Evolutionary conservation across 164 flowering plant species (phyloP).

Genomic region (Umbilicus rupestris): DNA sequence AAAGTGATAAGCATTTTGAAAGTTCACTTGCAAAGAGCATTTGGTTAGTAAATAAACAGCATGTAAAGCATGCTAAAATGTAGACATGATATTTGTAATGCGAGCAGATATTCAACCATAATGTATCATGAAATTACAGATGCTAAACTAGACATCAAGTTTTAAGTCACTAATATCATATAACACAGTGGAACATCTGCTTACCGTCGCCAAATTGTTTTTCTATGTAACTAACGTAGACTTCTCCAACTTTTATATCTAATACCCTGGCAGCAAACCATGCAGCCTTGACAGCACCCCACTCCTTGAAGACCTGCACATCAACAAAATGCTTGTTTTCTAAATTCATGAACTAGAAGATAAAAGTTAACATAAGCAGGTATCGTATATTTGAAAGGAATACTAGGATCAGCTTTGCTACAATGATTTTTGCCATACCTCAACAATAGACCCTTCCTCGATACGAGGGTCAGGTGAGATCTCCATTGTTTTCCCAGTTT

Average conservation of each 20-base stretch:
- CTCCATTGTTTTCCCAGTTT: slow-evolving; percentile 15
- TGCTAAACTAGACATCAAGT: too few relatives aligned
- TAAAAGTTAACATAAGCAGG: not conserved
- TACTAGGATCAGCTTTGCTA: too few relatives aligned
- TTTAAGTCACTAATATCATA: too few relatives aligned
- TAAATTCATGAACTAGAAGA: not conserved
- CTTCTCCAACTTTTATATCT: slow-evolving; percentile 57
- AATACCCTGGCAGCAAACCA: slow-evolving; percentile 73
- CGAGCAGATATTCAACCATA: too few relatives aligned
- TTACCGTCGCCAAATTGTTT: slow-evolving; percentile 47
- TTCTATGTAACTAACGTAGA: slow-evolving; percentile 48
- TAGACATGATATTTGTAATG: too few relatives aligned
- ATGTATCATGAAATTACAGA: too few relatives aligned
- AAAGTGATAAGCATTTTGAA: too few relatives aligned
- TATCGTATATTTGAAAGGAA: not conserved
- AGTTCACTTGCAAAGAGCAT: too few relatives aligned
- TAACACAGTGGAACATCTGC: not conserved
- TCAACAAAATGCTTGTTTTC: too few relatives aligned
- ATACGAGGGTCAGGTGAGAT: slow-evolving; percentile 25
- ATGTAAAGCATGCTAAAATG: too few relatives aligned
- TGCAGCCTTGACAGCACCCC: slow-evolving; percentile 37
- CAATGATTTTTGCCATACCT: too few relatives aligned
- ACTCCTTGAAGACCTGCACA: slow-evolving; percentile 56
- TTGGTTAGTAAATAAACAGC: too few relatives aligned
- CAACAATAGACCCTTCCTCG: slow-evolving; percentile 66